A percentile compares a stretch with the other conserved stretches of the same genome.
Conservation (phyloP, 2,329 filamentous ascomycete species). For the Aspergillus transmontanensis region DNA sequence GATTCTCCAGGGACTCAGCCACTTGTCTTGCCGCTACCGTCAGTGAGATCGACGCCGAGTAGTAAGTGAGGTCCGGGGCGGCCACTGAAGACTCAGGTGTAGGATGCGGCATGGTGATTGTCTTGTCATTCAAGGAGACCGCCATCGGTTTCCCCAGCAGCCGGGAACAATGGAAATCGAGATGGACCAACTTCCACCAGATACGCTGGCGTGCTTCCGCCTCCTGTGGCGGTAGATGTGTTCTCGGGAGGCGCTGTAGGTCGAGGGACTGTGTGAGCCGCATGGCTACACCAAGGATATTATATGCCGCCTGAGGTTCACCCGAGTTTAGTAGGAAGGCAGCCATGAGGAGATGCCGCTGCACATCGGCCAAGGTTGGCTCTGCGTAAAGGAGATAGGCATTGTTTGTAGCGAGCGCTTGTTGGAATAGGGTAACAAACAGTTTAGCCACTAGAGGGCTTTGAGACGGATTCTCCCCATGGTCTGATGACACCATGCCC, state of each 20-base stretch:
- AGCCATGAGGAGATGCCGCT: conserved; percentile 25
- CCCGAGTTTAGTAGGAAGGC: conserved; percentile 23
- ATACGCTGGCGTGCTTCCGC: background rate
- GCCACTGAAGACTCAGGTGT: background rate
- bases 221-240: background rate
- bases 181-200: background rate
- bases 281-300: conserved; percentile 24
- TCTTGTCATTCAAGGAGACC: background rate
- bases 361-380: conserved; percentile 17
- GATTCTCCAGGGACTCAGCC: background rate
- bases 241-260: background rate
- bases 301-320: conserved; percentile 25
- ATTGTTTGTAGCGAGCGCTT: background rate
- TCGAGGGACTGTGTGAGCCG: conserved; percentile 10
- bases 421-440: background rate
- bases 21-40: background rate
- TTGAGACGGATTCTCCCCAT: background rate
- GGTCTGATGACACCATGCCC: background rate
- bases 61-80: background rate
- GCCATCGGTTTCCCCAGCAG: background rate
- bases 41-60: background rate
- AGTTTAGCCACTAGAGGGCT: background rate
- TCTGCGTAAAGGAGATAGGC: conserved; percentile 15
- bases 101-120: background rate
- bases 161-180: background rate